Conservation (phyloP, 164 flowering plant species). For the Houttuynia cordata region DNA sequence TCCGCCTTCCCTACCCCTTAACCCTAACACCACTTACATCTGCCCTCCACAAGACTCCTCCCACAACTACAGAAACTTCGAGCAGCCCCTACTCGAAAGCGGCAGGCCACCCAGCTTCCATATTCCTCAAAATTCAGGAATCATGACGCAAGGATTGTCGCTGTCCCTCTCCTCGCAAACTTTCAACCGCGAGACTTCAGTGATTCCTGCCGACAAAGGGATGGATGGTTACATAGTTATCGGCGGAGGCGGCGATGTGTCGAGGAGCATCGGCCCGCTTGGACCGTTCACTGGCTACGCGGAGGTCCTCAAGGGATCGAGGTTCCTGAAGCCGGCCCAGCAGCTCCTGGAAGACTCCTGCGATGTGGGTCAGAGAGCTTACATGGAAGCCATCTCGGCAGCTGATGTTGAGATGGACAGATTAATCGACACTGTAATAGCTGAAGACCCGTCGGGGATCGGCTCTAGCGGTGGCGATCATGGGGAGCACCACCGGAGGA, state of each 20-base stretch:
- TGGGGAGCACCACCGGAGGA: conserved; percentile 27
- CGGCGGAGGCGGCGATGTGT: conserved; percentile 11
- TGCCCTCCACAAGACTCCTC: background rate
- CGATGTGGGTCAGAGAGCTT: conserved; percentile 32
- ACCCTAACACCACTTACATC: background rate
- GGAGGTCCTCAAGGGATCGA: conserved; percentile 59
- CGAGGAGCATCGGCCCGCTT: conserved; percentile 37
- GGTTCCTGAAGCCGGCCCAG: conserved; percentile 77
- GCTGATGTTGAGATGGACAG: conserved; percentile 23
- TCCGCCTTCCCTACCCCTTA: background rate
- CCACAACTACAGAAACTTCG: conserved; percentile 6
- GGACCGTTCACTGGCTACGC: conserved; percentile 88
- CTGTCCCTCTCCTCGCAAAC: conserved; percentile 51
- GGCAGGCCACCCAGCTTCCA: conserved; percentile 3
- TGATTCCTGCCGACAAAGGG: conserved; percentile 10
- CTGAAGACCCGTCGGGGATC: conserved; percentile 8
- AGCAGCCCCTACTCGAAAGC: conserved; percentile 4
- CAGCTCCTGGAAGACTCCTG: conserved; percentile 66
- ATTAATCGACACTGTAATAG: conserved; percentile 8
- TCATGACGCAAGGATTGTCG: conserved; percentile 34
- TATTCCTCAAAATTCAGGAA: conserved; percentile 4
- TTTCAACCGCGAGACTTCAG: conserved; percentile 7
- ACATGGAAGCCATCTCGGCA: conserved; percentile 17
- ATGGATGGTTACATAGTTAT: conserved; percentile 11
- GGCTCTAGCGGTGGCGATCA: conserved; percentile 14